Evolutionary conservation across 495 filamentous ascomycete species (phyloP).

Genomic region (Penicillium cosmopolitanum): DNA sequence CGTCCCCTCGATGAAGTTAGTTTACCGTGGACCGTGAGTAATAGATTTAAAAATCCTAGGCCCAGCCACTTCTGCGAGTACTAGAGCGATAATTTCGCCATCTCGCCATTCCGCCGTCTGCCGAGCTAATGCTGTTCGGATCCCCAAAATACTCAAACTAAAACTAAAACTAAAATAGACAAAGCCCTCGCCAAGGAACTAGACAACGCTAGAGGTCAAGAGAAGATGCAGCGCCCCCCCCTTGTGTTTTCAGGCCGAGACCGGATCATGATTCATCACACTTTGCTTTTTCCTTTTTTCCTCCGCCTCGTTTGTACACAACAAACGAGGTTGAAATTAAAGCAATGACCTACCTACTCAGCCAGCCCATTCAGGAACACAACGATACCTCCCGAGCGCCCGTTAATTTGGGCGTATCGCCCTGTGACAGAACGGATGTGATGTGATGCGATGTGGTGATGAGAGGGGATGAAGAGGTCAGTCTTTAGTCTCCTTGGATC

Average conservation of each 20-base stretch:
- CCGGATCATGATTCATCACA: not conserved
- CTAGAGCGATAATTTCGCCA: too few relatives aligned
- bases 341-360: conserved; percentile 2
- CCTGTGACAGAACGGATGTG: conserved; percentile 1
- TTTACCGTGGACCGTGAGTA: not conserved
- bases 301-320: not conserved
- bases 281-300: not conserved
- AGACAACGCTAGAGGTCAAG: not conserved
- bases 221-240: not conserved
- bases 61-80: not conserved
- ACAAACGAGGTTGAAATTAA: conserved; percentile 6
- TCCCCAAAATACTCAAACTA: not conserved
- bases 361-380: conserved; percentile 12
- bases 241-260: not conserved
- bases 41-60: not conserved
- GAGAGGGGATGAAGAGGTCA: not conserved
- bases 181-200: conserved; percentile 5
- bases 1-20: not conserved
- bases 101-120: not conserved
- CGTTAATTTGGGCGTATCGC: conserved; percentile 8
- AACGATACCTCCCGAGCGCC: conserved; percentile 19
- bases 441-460: not conserved
- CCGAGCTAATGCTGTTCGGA: not conserved
- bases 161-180: not conserved
- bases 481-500: not conserved